These are phyloP conservation scores for Xerocomus tenax DNA, from an alignment of 1,284 basidiomycete species.

Conservation along the genomic window DNA sequence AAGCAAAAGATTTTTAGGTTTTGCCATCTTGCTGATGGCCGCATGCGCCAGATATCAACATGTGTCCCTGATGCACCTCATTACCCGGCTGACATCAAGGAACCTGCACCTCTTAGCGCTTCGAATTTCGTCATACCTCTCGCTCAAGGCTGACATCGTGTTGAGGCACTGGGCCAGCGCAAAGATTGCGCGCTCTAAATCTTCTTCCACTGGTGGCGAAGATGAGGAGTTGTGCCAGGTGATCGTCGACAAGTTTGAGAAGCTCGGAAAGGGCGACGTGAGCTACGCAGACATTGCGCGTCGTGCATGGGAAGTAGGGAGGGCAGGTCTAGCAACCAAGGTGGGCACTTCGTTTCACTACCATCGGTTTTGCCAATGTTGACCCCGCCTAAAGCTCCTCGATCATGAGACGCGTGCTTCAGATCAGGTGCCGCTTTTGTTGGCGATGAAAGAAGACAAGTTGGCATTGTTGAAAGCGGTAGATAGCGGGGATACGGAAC, in stretches of 20 bases:
- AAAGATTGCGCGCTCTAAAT: constrained; percentile 72
- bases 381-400: constrained; percentile 54
- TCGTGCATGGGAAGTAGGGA: constrained; percentile 87
- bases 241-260: constrained; percentile 84
- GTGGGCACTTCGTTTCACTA: constrained; percentile 33
- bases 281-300: constrained; percentile 94
- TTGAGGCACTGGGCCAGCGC: constrained; percentile 94
- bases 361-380: neutral
- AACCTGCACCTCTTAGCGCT: constrained; percentile 89
- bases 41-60: constrained; percentile 57
- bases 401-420: constrained; percentile 85
- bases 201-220: constrained; percentile 45
- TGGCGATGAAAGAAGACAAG: constrained; percentile 91
- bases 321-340: constrained; percentile 80
- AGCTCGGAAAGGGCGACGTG: constrained; percentile 61
- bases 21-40: neutral
- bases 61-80: constrained; percentile 68
- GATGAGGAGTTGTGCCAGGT: constrained; percentile 74
- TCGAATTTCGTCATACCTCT: constrained; percentile 80
- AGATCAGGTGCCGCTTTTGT: constrained; percentile 86
- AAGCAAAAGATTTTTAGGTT: constrained; percentile 19
- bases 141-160: constrained; percentile 77
- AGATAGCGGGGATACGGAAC: constrained; percentile 90
- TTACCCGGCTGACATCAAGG: constrained; percentile 76
- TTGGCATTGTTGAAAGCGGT: constrained; percentile 86